Evolutionary conservation across 2,329 filamentous ascomycete genomes (phyloP), one percentile per base, ranked within the genome.

Genomic region (Dryadomyces quercus-mongolicae): DNA sequence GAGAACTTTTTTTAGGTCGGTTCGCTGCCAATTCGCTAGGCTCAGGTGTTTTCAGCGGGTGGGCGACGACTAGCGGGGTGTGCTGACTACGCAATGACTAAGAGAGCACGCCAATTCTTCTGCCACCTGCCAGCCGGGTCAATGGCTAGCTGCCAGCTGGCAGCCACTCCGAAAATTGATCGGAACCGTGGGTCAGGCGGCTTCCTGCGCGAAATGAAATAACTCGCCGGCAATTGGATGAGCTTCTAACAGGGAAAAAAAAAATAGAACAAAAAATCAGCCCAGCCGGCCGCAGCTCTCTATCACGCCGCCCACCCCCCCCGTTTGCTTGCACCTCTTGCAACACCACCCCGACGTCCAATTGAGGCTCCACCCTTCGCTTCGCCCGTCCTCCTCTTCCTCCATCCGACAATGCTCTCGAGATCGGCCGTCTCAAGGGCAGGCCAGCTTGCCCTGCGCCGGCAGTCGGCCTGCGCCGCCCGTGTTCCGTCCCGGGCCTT

Each of bases 391-490:
- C 75, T 68, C 67, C 74, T 67, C 34, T 15, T 21, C 16, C n/a
- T 36, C 21, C 20, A 3, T 31, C 50, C 49, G 40, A 57, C 56
- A 52, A 82, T 82, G 78, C 75, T 81, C 70, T 79, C 77, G 70
- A 76, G 77, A 77, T 76, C 77, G 67, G 73, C 76, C 70, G 71
- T 81, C 68, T 72, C 76, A 66, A 73, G 75, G 72, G 74, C 72
- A 69, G 73, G 75, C 69, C 76, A 78, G 72, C 74, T 80, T 69
- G 76, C 76, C 65, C 70, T 74, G 64, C 75, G 78, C 62, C 71
- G 74, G 68, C 74, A 74, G 68, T 74, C 74, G 46, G 68, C 78
- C 75, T 77, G 78, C 70, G 79, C 78, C 66, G 68, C 78, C 75
- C 77, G 78, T 70, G 79, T 78, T 66, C 68, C 15, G 43, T 18